Evolutionary conservation across 1,284 basidiomycete species (phyloP), one percentile per base, ranked within the genome.

Genomic region (Ganoderma multipileum): DNA sequence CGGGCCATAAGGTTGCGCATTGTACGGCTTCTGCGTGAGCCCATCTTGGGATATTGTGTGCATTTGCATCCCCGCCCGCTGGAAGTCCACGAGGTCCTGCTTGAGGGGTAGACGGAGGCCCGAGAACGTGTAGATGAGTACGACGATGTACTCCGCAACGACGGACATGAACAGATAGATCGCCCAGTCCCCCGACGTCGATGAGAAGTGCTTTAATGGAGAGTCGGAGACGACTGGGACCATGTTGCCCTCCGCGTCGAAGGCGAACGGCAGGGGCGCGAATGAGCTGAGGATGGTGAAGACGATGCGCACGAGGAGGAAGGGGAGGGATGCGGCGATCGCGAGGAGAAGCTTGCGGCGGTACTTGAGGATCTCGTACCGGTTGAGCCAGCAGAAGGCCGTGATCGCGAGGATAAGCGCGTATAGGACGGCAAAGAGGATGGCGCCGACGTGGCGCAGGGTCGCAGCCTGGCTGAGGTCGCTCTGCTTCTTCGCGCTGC

Each of bases 311-410:
- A 87, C 83, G 14, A 83, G 85, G 52, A 92, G 81, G 78, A 90
- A 87, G 11, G 89, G 88, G 20, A 91, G 78, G 4, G 87, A 87
- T 59, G 80, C 50, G 16, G 85, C 81, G 61, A 90, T 80, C 23
- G 87, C 88, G 38, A 74, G 72, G 59, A 92, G 81, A 39, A 90
- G 81, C 88, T 75, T 85, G 69, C 83, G 83, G 68, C 89, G 85
- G 74, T 87, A 84, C 68, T 77, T 83, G 76, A 86, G 82, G 73
- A 91, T 77, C 61, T 80, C 77, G 68, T 79, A 78, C 38, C 80
- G 82, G 68, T 84, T 84, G 20, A 74, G 75, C 86, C 87, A 91
- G 69, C 84, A 84, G 61, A 83, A 79, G 11, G 83, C 68, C 66
- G 86, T 83, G n/a, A 85, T 66, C 14, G 81, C 69, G 50, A 85